phyloP scores from a whole-genome alignment of 2,329 filamentous ascomycete species.

The Fusarium haematococcum region DNA sequence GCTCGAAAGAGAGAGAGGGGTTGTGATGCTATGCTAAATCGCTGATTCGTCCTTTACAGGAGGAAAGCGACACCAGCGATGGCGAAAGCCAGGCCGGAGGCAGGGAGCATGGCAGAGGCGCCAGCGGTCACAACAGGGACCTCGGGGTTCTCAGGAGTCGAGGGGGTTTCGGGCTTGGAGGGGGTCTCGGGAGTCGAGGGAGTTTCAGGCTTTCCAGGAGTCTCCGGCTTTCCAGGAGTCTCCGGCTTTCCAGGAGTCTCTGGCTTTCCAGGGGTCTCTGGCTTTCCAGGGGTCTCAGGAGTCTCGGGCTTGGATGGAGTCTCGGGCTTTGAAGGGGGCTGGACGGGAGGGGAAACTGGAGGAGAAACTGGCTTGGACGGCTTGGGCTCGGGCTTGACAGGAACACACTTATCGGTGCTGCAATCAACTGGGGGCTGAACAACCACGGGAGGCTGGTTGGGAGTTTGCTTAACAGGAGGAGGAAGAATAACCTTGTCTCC shows the following conservation, averaged over 20 bases:
- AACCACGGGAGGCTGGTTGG: not conserved
- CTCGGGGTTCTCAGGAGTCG: constrained; percentile 8
- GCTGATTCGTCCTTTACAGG: constrained; percentile 35
- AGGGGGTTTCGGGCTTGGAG: no score
- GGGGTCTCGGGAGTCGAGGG: no score
- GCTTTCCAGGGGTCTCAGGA: no score
- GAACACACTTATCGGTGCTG: not conserved
- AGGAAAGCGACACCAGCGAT: constrained; percentile 42
- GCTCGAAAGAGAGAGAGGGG: constrained; percentile 6
- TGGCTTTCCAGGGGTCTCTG: no score
- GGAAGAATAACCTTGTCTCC: constrained; percentile 19
- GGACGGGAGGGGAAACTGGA: no score
- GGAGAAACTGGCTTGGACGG: not conserved
- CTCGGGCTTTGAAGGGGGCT: no score
- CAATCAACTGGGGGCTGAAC: constrained; percentile 2
- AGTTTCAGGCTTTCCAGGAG: no score
- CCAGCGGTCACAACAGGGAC: constrained; percentile 40
- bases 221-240: not conserved
- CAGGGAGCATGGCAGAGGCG: constrained; percentile 41
- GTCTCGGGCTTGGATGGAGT: not conserved
- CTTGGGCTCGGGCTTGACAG: not conserved
- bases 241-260: no score
- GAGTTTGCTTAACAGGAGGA: not conserved
- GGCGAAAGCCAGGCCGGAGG: constrained; percentile 37
- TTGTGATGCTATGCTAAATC: constrained; percentile 11